Conservation (phyloP, 257 asterid species). For the Solanum lycopersicoides region DNA sequence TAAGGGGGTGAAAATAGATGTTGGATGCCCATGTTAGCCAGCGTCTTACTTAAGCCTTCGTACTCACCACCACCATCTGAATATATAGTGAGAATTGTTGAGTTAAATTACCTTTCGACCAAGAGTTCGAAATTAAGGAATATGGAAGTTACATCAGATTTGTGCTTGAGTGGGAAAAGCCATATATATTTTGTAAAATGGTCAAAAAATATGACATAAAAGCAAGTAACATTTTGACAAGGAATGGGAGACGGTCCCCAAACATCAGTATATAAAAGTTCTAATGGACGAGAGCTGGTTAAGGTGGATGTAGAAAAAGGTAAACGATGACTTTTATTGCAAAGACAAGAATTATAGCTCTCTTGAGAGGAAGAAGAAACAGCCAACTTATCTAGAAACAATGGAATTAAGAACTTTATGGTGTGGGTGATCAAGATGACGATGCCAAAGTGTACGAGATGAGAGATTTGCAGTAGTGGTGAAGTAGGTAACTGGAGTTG, state of each 20-base stretch:
- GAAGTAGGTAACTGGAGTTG: background rate
- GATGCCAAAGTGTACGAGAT: background rate
- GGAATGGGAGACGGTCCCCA: background rate
- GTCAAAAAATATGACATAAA: background rate
- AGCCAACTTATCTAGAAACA: background rate
- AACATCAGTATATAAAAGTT: background rate
- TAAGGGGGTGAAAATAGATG: background rate
- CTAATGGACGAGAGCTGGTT: background rate
- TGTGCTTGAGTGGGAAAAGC: background rate
- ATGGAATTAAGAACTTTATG: background rate
- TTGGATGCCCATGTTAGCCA: background rate
- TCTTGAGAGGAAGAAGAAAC: background rate
- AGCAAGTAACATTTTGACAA: too few relatives aligned
- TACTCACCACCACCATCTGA: background rate
- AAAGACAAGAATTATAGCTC: background rate
- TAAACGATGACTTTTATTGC: background rate
- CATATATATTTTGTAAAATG: background rate
- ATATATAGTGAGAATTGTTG: background rate
- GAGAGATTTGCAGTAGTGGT: background rate
- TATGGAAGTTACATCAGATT: background rate
- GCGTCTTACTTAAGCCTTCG: background rate
- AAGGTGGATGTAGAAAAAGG: background rate
- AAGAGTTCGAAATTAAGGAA: background rate
- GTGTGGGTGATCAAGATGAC: background rate
- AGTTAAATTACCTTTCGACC: background rate